phyloP scores from a whole-genome alignment of 495 filamentous ascomycete species.

The Sabuloglossum arenarium region DNA sequence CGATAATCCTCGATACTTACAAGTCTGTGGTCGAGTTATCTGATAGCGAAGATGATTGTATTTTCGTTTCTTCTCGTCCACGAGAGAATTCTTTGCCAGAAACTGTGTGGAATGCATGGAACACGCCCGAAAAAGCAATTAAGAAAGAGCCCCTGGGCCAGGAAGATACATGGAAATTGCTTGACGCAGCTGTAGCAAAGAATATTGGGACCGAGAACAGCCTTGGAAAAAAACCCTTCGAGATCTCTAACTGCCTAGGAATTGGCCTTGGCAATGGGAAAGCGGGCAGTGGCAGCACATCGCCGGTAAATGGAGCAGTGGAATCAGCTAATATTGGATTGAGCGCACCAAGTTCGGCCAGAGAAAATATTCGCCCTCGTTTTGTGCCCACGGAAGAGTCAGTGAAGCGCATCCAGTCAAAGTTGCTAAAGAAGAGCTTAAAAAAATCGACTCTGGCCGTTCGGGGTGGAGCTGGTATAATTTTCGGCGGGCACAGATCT shows the following conservation, averaged over 20 bases:
- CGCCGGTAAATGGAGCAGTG: background rate
- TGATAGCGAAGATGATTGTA: too few relatives aligned
- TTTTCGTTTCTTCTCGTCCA: too few relatives aligned
- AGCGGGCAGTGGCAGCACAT: background rate
- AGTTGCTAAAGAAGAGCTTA: background rate
- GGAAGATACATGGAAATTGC: background rate
- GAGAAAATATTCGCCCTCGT: background rate
- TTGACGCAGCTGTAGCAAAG: background rate
- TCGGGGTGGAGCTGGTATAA: background rate
- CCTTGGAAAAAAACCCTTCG: background rate
- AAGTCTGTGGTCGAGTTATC: too few relatives aligned
- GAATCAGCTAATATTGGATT: background rate
- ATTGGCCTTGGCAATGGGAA: background rate
- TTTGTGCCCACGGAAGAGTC: background rate
- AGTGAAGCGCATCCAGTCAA: background rate
- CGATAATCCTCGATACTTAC: too few relatives aligned
- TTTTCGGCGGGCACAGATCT: background rate
- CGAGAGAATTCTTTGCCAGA: too few relatives aligned
- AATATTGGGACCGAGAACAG: background rate
- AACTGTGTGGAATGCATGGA: too few relatives aligned
- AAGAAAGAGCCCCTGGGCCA: too few relatives aligned
- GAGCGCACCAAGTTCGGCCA: background rate
- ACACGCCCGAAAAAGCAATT: too few relatives aligned
- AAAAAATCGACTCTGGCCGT: background rate
- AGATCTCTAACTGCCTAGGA: background rate